Evolutionary conservation across 331 rosid genomes (phyloP).

Genomic region (Telfairia occidentalis): DNA sequence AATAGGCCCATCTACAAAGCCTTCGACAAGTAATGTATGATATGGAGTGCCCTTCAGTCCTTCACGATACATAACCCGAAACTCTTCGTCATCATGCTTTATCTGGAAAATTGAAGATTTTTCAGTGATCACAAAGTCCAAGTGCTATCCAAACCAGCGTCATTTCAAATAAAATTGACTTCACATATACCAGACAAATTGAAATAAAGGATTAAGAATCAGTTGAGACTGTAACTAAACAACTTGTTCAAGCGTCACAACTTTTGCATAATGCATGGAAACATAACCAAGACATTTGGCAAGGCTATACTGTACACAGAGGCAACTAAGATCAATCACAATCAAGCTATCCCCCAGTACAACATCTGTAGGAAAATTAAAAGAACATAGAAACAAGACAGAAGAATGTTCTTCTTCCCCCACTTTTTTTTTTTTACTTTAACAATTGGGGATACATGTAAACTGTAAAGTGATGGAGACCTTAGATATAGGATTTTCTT

Average conservation of each 20-base stretch:
- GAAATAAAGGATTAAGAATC: neutral
- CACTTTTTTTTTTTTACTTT: neutral
- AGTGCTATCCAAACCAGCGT: neutral
- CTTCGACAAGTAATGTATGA: constrained; percentile 82
- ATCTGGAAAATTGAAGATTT: constrained; percentile 40
- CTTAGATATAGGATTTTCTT: neutral
- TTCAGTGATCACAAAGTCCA: neutral
- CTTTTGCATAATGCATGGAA: neutral
- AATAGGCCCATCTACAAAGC: constrained; percentile 74
- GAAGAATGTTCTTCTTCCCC: neutral
- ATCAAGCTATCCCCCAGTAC: neutral
- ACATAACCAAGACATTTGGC: neutral
- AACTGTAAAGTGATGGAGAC: neutral
- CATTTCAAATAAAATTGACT: neutral
- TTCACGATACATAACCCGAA: constrained; percentile 91
- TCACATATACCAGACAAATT: neutral
- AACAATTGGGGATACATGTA: neutral
- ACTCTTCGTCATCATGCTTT: constrained; percentile 83
- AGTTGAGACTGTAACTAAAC: neutral
- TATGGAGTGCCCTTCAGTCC: constrained; percentile 77
- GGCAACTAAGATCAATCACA: neutral
- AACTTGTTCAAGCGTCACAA: neutral
- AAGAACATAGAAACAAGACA: no score
- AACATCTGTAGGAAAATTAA: neutral
- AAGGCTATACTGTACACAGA: neutral